Evolutionary conservation across 23 red algal genomes (phyloP), one percentile per base, ranked within the genome.

Genomic region (Gracilaria vermiculophylla): DNA sequence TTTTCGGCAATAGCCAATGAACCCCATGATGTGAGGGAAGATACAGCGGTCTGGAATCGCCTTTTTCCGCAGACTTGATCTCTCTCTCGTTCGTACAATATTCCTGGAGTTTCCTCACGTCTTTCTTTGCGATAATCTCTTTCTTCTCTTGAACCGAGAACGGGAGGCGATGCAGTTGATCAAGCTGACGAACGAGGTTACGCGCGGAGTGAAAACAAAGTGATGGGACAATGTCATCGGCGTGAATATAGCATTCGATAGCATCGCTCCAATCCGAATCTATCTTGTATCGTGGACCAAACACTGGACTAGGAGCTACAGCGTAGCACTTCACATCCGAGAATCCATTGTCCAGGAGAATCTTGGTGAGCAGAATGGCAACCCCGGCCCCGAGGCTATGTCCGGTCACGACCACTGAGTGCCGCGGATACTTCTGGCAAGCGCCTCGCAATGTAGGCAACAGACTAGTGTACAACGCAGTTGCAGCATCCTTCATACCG

Each of bases 381-480:
- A 86, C 83, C 9, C 94, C 94, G 7, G 56, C 94, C 6, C 94
- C 94, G 4, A 95, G 48, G 58, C 80, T 86, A 69, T 95, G 94
- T 27, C 94, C 94, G 14, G 94, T 90, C 20, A 90, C 75, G 6
- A 87, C 78, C 13, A 95, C 34, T 27, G 78, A 73, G 55, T 95
- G 76, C 1, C 51, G 28, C 19, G 76, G 80, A 70, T 77, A 64
- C 62, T 78, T 33, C 17, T 47, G n/a, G 5, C 40, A 58, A 35
- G 80, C 78, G 20, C 76, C 47, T 14, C 76, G 61, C 1, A 95
- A 51, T 8, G 66, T 75, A 3, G 85, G 94, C 36, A 86, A 67
- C 0, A 95, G 56, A 28, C 49, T 53, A 8, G 86, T 62, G 47
- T 71, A 87, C 24, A 95, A 54, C 29, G 77, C 61, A 12, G 83